Evolutionary conservation across 371 early-diverging fungal genomes (phyloP).

Genomic region (Mucor ambiguus): DNA sequence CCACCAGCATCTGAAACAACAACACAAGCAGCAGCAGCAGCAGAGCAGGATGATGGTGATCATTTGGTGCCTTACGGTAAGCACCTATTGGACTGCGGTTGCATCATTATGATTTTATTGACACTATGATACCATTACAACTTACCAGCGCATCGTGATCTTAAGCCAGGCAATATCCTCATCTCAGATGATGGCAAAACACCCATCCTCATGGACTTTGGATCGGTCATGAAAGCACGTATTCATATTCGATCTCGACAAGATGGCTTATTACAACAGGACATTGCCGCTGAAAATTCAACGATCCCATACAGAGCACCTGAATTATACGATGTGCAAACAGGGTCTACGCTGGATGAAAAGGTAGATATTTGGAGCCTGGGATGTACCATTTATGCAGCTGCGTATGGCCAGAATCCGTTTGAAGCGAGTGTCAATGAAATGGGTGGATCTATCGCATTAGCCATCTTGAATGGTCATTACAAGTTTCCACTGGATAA

Average conservation of each 20-base stretch:
- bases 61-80: conserved; percentile 34
- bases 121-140: too few species aligned
- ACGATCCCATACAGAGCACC: conserved; percentile 78
- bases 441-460: conserved; percentile 70
- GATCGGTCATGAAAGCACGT: conserved; percentile 63
- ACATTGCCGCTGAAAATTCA: conserved; percentile 66
- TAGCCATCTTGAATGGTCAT: conserved; percentile 68
- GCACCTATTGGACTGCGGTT: background rate
- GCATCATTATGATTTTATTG: background rate
- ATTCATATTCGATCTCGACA: conserved; percentile 55
- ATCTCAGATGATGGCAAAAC: conserved; percentile 63
- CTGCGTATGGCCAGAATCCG: conserved; percentile 72
- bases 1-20: background rate
- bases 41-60: conserved; percentile 2
- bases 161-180: conserved; percentile 70
- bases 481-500: conserved; percentile 53
- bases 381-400: conserved; percentile 73
- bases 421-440: conserved; percentile 70
- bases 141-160: conserved; percentile 65
- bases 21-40: background rate
- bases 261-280: conserved; percentile 61
- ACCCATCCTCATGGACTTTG: conserved; percentile 75
- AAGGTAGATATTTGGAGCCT: conserved; percentile 74
- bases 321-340: conserved; percentile 74
- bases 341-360: conserved; percentile 54